Conservation (phyloP, 2,329 filamentous ascomycete genomes). For the Fusarium haematococcum region DNA sequence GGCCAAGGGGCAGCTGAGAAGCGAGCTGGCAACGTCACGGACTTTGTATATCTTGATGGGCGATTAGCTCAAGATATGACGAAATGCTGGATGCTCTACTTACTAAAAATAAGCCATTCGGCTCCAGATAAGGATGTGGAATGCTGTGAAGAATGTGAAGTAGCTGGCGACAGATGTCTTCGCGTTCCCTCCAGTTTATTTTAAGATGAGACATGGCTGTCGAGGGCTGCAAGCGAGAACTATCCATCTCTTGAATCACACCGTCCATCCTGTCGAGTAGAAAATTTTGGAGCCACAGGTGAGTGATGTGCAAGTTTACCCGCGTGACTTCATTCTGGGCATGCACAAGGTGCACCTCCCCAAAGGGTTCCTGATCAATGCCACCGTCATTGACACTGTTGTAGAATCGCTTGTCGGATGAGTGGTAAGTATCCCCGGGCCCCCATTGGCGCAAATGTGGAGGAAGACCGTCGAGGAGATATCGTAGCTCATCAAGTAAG, state of each 20-base stretch:
- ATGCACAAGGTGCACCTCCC: neutral
- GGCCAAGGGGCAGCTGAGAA: slow-evolving; percentile 50
- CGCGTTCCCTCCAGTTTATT: slow-evolving; percentile 48
- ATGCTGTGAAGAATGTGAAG: slow-evolving; percentile 51
- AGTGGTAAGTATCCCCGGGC: neutral
- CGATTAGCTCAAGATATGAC: neutral
- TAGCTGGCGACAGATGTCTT: slow-evolving; percentile 52
- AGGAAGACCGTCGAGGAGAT: slow-evolving; percentile 47
- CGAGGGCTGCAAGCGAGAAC: neutral
- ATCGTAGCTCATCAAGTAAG: slow-evolving; percentile 45
- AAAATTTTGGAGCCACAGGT: slow-evolving; percentile 53
- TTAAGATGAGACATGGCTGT: slow-evolving; percentile 12
- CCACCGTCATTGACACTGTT: neutral
- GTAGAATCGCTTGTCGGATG: neutral
- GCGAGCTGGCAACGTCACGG: slow-evolving; percentile 49
- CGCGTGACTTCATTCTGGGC: slow-evolving; percentile 45
- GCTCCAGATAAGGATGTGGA: slow-evolving; percentile 46
- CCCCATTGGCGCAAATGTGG: slow-evolving; percentile 25
- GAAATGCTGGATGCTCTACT: neutral
- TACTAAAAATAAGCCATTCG: slow-evolving; percentile 51
- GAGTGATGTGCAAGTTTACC: slow-evolving; percentile 52
- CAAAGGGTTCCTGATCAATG: slow-evolving; percentile 2
- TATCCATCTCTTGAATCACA: slow-evolving; percentile 29
- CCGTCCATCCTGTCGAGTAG: slow-evolving; percentile 50
- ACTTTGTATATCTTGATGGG: slow-evolving; percentile 45